A percentile compares a stretch with the other conserved stretches of the same genome.
Conservation (phyloP, 208 protist genomes). For the Trypanosoma mega region DNA sequence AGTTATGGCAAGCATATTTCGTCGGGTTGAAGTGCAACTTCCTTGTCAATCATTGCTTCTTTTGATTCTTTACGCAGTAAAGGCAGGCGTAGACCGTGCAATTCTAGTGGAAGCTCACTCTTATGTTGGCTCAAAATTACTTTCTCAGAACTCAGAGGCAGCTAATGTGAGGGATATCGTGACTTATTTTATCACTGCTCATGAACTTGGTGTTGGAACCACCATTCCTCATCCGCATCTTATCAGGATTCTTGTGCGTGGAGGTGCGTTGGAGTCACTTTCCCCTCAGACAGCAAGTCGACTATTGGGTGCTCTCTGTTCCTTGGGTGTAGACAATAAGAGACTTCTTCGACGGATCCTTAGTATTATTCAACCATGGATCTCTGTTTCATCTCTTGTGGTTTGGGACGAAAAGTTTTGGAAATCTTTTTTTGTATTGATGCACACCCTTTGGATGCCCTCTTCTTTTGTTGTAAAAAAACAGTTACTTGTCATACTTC, state of each 20-base stretch:
- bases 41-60: background rate
- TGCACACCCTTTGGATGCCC: conserved; percentile 20
- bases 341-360: conserved; percentile 4
- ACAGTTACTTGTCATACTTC: conserved; percentile 12
- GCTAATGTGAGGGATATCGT: conserved; percentile 9
- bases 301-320: conserved; percentile 23
- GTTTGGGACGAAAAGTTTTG: conserved; percentile 17
- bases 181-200: conserved; percentile 21
- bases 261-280: conserved; percentile 9
- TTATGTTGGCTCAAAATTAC: conserved; percentile 15
- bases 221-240: conserved; percentile 12
- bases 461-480: conserved; percentile 14
- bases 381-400: background rate
- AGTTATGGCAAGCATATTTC: conserved; percentile 18
- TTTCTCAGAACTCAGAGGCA: background rate
- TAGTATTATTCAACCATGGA: background rate
- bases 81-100: conserved; percentile 13
- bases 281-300: conserved; percentile 6
- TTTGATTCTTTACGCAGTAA: conserved; percentile 17
- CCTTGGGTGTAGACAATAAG: conserved; percentile 26
- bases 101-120: conserved; percentile 17
- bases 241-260: conserved; percentile 1
- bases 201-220: conserved; percentile 22
- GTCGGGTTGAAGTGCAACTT: background rate
- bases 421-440: conserved; percentile 16